Conservation (phyloP, 306 rosid species). For the Castanospermum australe region DNA sequence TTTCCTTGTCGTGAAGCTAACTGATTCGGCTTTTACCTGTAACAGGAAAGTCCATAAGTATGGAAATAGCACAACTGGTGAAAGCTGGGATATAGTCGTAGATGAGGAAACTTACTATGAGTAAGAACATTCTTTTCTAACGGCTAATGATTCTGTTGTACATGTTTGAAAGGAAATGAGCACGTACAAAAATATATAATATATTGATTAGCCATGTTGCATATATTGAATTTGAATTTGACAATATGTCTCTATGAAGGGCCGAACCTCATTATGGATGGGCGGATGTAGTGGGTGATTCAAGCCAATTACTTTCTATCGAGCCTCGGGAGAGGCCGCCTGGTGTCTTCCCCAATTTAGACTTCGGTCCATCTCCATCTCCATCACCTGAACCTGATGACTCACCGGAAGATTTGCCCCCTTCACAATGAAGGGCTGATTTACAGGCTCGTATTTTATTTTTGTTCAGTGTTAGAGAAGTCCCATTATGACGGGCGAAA, state of each 20-base stretch:
- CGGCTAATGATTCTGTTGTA: background rate
- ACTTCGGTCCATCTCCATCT: conserved; percentile 54
- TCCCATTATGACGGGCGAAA: conserved; percentile 22
- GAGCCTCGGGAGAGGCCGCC: conserved; percentile 79
- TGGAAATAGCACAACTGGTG: conserved; percentile 95
- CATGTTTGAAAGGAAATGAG: background rate
- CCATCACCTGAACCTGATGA: conserved; percentile 43
- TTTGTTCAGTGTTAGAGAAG: conserved; percentile 21
- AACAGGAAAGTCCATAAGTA: conserved; percentile 96
- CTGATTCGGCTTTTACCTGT: conserved; percentile 21
- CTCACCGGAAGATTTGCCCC: conserved; percentile 47
- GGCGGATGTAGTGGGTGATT: conserved; percentile 96
- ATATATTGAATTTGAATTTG: conserved; percentile 17
- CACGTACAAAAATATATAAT: background rate
- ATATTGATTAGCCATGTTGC: background rate
- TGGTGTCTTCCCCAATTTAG: conserved; percentile 72
- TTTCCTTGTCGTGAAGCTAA: conserved; percentile 10
- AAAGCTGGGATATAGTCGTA: conserved; percentile 94
- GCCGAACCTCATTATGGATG: conserved; percentile 97
- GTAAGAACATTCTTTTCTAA: conserved; percentile 46
- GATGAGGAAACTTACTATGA: conserved; percentile 94
- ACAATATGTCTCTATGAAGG: conserved; percentile 42
- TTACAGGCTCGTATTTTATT: conserved; percentile 21
- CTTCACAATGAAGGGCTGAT: conserved; percentile 46
- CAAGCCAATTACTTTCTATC: conserved; percentile 86